Conservation (phyloP, 2,329 filamentous ascomycete genomes). For the Aspergillus calidoustus region DNA sequence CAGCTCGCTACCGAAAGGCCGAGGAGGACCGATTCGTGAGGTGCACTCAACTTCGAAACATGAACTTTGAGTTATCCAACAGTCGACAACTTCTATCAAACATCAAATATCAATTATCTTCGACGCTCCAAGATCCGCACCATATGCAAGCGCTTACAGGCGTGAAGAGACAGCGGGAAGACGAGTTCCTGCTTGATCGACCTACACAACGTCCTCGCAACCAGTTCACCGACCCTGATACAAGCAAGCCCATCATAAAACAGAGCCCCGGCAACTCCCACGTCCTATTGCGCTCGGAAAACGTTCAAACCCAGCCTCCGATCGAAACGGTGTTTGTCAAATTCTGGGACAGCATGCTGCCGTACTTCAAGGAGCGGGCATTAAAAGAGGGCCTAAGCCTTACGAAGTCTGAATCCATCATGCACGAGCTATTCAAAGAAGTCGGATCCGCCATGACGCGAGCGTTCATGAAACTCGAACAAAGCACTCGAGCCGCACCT, state of each 20-base stretch:
- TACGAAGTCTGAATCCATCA: constrained; percentile 24
- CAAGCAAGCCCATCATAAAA: constrained; percentile 11
- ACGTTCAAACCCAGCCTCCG: constrained; percentile 8
- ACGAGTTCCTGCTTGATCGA: constrained; percentile 17
- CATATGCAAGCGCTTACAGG: neutral
- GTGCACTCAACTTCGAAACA: neutral
- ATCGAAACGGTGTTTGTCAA: constrained; percentile 22
- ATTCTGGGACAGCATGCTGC: constrained; percentile 22
- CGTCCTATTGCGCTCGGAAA: neutral
- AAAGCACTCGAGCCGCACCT: constrained; percentile 8
- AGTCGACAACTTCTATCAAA: constrained; percentile 10
- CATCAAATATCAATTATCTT: constrained; percentile 1
- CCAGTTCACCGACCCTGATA: constrained; percentile 5
- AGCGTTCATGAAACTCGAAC: constrained; percentile 22
- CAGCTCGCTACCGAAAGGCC: constrained; percentile 4
- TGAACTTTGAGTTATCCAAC: constrained; percentile 4
- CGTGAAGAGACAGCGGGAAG: constrained; percentile 23
- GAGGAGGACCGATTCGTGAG: constrained; percentile 10
- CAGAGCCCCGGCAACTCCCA: constrained; percentile 12
- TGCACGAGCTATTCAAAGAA: constrained; percentile 26
- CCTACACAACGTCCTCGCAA: constrained; percentile 20
- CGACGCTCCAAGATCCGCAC: constrained; percentile 1
- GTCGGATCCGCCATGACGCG: constrained; percentile 22
- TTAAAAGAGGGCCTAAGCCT: constrained; percentile 14
- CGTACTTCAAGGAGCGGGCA: constrained; percentile 19